phyloP scores from a whole-genome alignment of 495 filamentous ascomycete species.

The Annulohypoxylon bovei region DNA sequence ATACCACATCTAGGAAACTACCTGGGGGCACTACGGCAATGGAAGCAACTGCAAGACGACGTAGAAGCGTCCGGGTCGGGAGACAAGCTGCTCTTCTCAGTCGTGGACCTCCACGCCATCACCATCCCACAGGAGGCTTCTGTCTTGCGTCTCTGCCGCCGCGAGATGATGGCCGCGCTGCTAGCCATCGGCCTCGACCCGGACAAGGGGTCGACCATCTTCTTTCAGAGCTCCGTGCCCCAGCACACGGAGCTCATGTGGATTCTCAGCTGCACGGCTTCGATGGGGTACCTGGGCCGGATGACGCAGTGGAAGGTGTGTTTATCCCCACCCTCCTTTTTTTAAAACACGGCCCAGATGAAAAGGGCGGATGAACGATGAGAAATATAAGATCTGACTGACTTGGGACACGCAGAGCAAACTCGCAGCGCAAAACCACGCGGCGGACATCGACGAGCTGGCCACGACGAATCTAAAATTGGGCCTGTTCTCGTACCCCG shows the following conservation, averaged over 20 bases:
- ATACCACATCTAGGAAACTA: slow-evolving; percentile 98
- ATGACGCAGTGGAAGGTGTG: slow-evolving; percentile 99
- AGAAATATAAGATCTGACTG: not conserved
- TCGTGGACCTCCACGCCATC: slow-evolving; percentile 94
- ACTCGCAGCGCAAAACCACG: slow-evolving; percentile 65
- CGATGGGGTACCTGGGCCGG: slow-evolving; percentile 85
- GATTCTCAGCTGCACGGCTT: slow-evolving; percentile 91
- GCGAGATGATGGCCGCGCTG: slow-evolving; percentile 79
- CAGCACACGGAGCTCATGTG: slow-evolving; percentile 92
- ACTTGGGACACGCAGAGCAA: slow-evolving; percentile 72
- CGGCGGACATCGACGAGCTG: slow-evolving; percentile 60
- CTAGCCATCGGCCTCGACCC: slow-evolving; percentile 87
- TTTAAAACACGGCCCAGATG: not conserved
- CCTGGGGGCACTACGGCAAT: slow-evolving; percentile 87
- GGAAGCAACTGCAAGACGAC: slow-evolving; percentile 79
- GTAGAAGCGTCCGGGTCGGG: slow-evolving; percentile 60
- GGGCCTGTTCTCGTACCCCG: slow-evolving; percentile 96
- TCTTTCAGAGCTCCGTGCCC: slow-evolving; percentile 80
- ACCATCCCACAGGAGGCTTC: slow-evolving; percentile 73
- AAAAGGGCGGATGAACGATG: not conserved
- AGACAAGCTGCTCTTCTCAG: slow-evolving; percentile 74
- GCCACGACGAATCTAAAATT: slow-evolving; percentile 73
- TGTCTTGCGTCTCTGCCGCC: slow-evolving; percentile 69
- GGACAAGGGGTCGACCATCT: slow-evolving; percentile 72
- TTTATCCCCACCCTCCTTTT: not conserved